Evolutionary conservation across 768 basidiomycete genomes (phyloP), one percentile per base, ranked within the genome.

Genomic region (Amanita pseudoporphyria): DNA sequence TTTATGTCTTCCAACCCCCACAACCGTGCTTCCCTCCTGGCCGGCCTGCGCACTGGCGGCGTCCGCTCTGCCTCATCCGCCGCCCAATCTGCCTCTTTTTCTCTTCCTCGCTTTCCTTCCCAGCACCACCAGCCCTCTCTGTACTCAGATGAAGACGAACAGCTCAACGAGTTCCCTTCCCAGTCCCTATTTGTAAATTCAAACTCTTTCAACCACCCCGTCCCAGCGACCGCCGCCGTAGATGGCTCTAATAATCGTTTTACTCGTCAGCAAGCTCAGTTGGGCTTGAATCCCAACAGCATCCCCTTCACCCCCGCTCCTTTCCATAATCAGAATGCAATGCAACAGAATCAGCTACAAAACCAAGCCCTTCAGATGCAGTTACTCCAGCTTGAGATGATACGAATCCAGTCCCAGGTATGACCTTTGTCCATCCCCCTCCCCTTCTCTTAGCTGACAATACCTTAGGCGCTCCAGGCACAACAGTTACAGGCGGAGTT

Each of bases 21-120:
- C 64, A 68, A 71, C 54, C 86, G 89, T 59, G 87, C 90, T 45
- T 86, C 87, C 54, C 87, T 92, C 61, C 87, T 92, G 65, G 74
- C 84, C 53, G 87, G 86, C 58, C 87, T 92, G 61, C 85, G 89
- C 63, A 92, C 89, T 47, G 90, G 89, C 63, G 89, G 89, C 43
- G 90, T 92, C 53, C 84, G 89, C 58, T 82, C 88, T n/a, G 60
- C 74, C 39, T 85, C 86, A 50, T 64, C 86, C 48, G 79, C 80
- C 21, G 79, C 82, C 19, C 62, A 71, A 36, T 71, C 71, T 47
- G 67, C 80, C 31, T 67, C 80, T 32, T 87, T 87, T 74, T 78
- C 78, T 62, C 58, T 86, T 45, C 73, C 80, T 52, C 78, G 77
- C 54, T 78, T 79, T 61, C 56, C 73, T 42, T 66, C 72, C 33